phyloP scores from a whole-genome alignment of 164 flowering plant genomes.

The Chimonanthus praecox region DNA sequence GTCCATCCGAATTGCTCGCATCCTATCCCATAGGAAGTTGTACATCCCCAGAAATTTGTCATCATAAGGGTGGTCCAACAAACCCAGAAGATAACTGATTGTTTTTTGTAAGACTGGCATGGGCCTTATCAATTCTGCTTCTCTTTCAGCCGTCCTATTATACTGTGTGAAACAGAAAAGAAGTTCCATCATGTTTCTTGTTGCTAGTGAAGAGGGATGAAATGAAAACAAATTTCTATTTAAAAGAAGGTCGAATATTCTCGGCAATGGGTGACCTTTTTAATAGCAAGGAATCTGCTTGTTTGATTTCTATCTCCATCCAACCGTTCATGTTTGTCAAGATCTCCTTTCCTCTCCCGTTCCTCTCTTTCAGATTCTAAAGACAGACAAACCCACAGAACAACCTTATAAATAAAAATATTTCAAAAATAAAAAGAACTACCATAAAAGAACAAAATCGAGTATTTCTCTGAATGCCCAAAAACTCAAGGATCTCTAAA shows the following conservation, averaged over 20 bases:
- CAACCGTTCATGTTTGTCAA: conserved; percentile 43
- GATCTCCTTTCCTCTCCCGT: conserved; percentile 96
- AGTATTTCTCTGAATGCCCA: too few species aligned
- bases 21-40: conserved; percentile 97
- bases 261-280: conserved; percentile 50
- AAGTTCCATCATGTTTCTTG: conserved; percentile 18
- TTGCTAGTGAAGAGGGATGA: conserved; percentile 1
- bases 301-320: conserved; percentile 73
- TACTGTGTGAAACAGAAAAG: conserved; percentile 9
- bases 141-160: too few species aligned
- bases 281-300: conserved; percentile 68
- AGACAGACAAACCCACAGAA: background rate
- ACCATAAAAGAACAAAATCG: too few species aligned
- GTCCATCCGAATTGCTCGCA: conserved; percentile 97
- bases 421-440: background rate
- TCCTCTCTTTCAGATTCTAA: conserved; percentile 90
- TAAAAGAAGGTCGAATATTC: too few species aligned
- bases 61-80: conserved; percentile 56
- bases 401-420: background rate
- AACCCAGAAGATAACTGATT: too few species aligned
- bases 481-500: background rate
- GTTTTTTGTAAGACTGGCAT: too few species aligned
- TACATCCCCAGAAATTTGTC: conserved; percentile 74
- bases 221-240: background rate
- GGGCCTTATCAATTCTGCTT: too few species aligned